phyloP scores from a whole-genome alignment of 1,139 yeast species.

The Pichia norvegensis region DNA sequence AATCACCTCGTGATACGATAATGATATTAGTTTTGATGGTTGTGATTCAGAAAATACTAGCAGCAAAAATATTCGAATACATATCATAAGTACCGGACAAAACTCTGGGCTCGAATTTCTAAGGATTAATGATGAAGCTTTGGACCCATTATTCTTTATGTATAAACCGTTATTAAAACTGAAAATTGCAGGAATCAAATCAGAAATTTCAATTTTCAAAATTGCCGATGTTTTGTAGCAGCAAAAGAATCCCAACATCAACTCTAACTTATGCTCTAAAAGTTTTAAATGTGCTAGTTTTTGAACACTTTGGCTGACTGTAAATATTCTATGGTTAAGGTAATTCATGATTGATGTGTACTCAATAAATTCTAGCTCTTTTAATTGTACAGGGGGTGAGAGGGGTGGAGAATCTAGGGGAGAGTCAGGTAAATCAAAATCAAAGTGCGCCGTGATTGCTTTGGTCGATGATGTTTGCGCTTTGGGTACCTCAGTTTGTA shows the following conservation, averaged over 20 bases:
- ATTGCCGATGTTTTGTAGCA: not conserved
- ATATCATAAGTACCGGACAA: not conserved
- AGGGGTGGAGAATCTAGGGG: not conserved
- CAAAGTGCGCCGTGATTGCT: not conserved
- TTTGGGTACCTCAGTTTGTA: not conserved
- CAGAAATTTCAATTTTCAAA: not conserved
- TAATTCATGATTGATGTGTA: not conserved
- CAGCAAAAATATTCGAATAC: not conserved
- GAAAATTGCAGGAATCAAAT: not conserved
- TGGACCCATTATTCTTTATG: not conserved
- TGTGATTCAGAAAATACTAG: not conserved
- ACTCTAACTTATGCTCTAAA: not conserved
- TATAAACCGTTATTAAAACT: not conserved
- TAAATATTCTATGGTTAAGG: not conserved
- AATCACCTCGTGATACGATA: not conserved
- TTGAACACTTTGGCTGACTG: not conserved
- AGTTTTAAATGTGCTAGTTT: not conserved
- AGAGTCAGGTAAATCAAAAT: not conserved
- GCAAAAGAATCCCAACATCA: not conserved
- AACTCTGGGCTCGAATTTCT: not conserved
- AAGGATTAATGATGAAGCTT: too few species aligned
- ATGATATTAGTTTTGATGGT: too few species aligned
- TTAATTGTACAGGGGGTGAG: not conserved
- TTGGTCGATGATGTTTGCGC: not conserved
- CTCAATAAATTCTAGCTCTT: not conserved